Evolutionary conservation across 345 rosid genomes (phyloP), one percentile per base, ranked within the genome.

Genomic region (Eucalyptus polybractea): DNA sequence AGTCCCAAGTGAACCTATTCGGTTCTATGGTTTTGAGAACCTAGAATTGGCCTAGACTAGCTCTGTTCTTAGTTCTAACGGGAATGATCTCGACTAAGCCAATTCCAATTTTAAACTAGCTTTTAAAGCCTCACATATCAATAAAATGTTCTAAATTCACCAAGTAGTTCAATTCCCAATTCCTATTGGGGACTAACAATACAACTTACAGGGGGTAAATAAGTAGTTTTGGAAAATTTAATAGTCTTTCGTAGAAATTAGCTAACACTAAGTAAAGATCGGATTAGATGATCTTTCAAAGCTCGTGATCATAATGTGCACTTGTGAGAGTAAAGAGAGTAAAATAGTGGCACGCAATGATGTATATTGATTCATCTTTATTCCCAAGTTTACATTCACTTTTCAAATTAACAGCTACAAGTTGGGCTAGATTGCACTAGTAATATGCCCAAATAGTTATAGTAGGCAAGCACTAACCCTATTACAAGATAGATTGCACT

Each of bases 121-220:
- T 27, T 10, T 60, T 60, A 60, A 60, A 27, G 37, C 31, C 37
- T 65, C 37, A n/a, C 0, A 65, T 29, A 65, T 29, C 8, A n/a
- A n/a, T 65, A n/a, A 65, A n/a, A 1, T 13, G 37, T n/a, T 65
- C 37, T 62, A 29, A 13, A 13, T 62, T 62, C 72, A 62, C 72
- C 5, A 13, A 29, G 72, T 29, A 29, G 72, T 62, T 0, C 0
- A 1, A 13, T 62, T 62, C 19, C 8, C 10, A 31, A 62, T 62
- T 62, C 31, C 37, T 6, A n/a, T 21, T 53, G 0, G 24, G 25
- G 58, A 2, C 10, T 53, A 53, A 53, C 58, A 53, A 8, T 53
- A 53, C 10, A 53, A 53, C 10, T 1, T 19, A 53, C 2, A 21
- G 1, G 10, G 58, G 0, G 9, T 53, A 3, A 53, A 21, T 53